phyloP scores from a whole-genome alignment of 2,329 filamentous ascomycete species.

The Dactylonectria estremocensis region DNA sequence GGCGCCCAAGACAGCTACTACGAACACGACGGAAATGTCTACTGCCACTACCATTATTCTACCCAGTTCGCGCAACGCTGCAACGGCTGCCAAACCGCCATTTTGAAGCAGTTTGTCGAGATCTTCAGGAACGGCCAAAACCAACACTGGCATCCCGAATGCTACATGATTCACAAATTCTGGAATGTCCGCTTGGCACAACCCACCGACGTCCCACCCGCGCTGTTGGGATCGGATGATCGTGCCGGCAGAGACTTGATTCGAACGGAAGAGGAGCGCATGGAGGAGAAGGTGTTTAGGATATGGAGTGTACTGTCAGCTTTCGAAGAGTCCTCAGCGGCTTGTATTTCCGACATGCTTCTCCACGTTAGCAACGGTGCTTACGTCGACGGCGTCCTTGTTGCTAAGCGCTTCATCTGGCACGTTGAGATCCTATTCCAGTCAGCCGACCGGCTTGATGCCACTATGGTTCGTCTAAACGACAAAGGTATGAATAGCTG shows the following conservation, averaged over 20 bases:
- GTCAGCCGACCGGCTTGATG: slow-evolving; percentile 88
- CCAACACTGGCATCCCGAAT: slow-evolving; percentile 99
- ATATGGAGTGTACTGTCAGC: slow-evolving; percentile 99
- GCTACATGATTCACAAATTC: slow-evolving; percentile 99
- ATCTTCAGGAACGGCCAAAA: slow-evolving; percentile 98
- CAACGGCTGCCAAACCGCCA: slow-evolving; percentile 96
- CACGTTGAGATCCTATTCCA: slow-evolving; percentile 95
- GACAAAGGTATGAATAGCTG: slow-evolving; percentile 77
- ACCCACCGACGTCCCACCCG: slow-evolving; percentile 66
- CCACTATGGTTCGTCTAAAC: slow-evolving; percentile 76
- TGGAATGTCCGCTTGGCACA: slow-evolving; percentile 94
- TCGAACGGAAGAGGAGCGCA: slow-evolving; percentile 88
- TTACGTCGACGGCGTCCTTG: slow-evolving; percentile 94
- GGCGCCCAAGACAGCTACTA: slow-evolving; percentile 99
- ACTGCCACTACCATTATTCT: slow-evolving; percentile 99
- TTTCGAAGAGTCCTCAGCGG: slow-evolving; percentile 97
- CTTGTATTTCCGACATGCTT: slow-evolving; percentile 99
- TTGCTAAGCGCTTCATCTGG: slow-evolving; percentile 95
- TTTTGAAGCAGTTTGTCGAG: slow-evolving; percentile 98
- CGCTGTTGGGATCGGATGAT: slow-evolving; percentile 61
- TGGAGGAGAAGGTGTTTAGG: slow-evolving; percentile 97
- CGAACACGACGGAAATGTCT: slow-evolving; percentile 95
- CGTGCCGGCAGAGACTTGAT: slow-evolving; percentile 80
- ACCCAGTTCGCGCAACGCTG: slow-evolving; percentile 97
- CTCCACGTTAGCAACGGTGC: slow-evolving; percentile 98